phyloP scores from a whole-genome alignment of 2,329 filamentous ascomycete species.

The Fusarium algeriense region DNA sequence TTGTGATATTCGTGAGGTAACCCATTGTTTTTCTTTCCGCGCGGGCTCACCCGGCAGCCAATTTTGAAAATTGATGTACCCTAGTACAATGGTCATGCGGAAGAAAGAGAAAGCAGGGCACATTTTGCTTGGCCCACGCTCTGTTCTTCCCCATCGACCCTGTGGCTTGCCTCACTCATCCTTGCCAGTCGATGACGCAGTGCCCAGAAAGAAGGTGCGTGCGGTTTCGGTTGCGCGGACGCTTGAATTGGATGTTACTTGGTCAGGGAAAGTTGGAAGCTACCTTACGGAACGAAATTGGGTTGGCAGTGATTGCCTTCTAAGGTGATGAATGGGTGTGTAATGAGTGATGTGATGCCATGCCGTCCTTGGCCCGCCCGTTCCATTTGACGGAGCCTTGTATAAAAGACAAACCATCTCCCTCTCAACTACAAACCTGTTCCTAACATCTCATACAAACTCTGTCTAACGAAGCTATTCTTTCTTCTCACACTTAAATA shows the following conservation, averaged over 20 bases:
- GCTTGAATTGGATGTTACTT: conserved; percentile 19
- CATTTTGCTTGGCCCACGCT: conserved; percentile 35
- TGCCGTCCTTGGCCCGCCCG: conserved; percentile 12
- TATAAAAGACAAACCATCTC: conserved; percentile 45
- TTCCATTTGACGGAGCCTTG: conserved; percentile 16
- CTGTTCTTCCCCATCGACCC: conserved; percentile 23
- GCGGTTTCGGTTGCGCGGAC: conserved; percentile 35
- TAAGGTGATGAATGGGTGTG: conserved; percentile 14
- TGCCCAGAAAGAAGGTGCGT: conserved; percentile 36
- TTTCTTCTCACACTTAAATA: conserved; percentile 18
- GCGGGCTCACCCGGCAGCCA: conserved; percentile 7
- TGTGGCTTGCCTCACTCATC: conserved; percentile 38
- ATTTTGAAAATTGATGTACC: conserved; percentile 16
- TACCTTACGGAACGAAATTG: conserved; percentile 21
- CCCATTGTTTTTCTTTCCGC: neutral
- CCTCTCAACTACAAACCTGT: conserved; percentile 20
- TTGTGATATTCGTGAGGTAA: neutral
- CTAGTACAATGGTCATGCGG: conserved; percentile 25
- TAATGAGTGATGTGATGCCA: conserved; percentile 32
- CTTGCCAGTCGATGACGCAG: conserved; percentile 52
- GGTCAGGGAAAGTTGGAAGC: conserved; percentile 41
- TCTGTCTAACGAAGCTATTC: conserved; percentile 10
- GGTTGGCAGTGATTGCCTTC: conserved; percentile 11
- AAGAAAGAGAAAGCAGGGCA: conserved; percentile 38
- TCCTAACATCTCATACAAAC: conserved; percentile 16